Evolutionary conservation across 441 rosid genomes (phyloP).

Genomic region (Manihot esculenta): DNA sequence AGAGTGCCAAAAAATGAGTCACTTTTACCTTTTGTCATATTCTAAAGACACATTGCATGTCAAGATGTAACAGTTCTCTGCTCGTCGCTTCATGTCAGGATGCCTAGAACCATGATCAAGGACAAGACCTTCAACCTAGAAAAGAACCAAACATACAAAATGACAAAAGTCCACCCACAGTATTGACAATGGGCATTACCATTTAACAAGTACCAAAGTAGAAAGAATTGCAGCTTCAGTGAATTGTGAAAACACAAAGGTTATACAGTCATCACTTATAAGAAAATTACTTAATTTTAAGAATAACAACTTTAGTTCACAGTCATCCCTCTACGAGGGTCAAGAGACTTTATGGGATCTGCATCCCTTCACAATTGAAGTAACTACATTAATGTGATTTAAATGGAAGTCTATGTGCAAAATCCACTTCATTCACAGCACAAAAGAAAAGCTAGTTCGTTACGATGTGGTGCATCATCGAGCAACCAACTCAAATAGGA

Average conservation of each 20-base stretch:
- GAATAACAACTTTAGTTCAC: background rate
- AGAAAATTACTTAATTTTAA: background rate
- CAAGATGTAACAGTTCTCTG: conserved; percentile 88
- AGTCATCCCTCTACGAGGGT: background rate
- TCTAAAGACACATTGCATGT: conserved; percentile 95
- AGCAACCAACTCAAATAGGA: too few relatives aligned
- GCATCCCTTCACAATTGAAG: too few relatives aligned
- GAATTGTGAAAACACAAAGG: background rate
- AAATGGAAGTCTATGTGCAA: too few relatives aligned
- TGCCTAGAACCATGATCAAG: conserved; percentile 99
- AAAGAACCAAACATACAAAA: background rate
- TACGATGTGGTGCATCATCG: too few relatives aligned
- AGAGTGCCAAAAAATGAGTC: background rate
- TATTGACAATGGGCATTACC: background rate
- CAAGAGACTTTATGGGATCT: too few relatives aligned
- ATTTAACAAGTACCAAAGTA: background rate
- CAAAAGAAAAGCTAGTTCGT: too few relatives aligned
- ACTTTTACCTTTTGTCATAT: conserved; percentile 80
- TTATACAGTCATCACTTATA: background rate
- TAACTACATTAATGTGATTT: too few relatives aligned
- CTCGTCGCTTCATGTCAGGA: conserved; percentile 98
- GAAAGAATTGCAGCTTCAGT: background rate
- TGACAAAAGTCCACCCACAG: background rate
- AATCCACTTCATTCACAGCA: too few relatives aligned
- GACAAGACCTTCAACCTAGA: conserved; percentile 93